Evolutionary conservation across 148 eudicot species (phyloP).

Genomic region (Nepenthes mirabilis): DNA sequence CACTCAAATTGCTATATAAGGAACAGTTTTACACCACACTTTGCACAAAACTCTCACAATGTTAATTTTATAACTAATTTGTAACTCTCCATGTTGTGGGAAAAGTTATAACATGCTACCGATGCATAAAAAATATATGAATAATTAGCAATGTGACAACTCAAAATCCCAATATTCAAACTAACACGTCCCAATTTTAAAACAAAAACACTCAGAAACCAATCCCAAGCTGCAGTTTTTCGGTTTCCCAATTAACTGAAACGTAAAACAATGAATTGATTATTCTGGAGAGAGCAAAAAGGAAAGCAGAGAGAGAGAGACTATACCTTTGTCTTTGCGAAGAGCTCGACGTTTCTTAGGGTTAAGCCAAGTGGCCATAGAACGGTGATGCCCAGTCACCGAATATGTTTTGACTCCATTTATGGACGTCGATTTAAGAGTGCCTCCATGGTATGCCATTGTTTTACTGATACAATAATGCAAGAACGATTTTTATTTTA

Average conservation of each 20-base stretch:
- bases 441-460: constrained; percentile 61
- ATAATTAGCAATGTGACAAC: neutral
- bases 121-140: neutral
- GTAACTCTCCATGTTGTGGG: too few relatives aligned
- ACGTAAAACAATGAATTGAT: too few relatives aligned
- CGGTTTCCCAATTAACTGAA: too few relatives aligned
- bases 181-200: neutral
- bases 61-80: too few relatives aligned
- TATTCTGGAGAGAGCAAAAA: too few relatives aligned
- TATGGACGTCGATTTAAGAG: constrained; percentile 63
- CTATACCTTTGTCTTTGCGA: constrained; percentile 56
- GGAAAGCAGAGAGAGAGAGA: neutral
- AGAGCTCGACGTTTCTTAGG: constrained; percentile 72
- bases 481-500: too few relatives aligned
- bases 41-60: too few relatives aligned
- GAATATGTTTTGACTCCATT: constrained; percentile 78
- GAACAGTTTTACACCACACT: too few relatives aligned
- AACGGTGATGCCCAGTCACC: constrained; percentile 48
- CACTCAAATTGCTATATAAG: too few relatives aligned
- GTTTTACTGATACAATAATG: neutral
- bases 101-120: too few relatives aligned
- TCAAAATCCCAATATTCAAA: neutral
- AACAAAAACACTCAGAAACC: too few relatives aligned
- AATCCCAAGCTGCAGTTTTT: too few relatives aligned
- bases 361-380: constrained; percentile 54